Percentiles rank a stretch among this genome's conserved stretches.
Evolutionary conservation across 176 grass and related monocot genomes (phyloP).

Genomic region (Pontederia crassipes): DNA sequence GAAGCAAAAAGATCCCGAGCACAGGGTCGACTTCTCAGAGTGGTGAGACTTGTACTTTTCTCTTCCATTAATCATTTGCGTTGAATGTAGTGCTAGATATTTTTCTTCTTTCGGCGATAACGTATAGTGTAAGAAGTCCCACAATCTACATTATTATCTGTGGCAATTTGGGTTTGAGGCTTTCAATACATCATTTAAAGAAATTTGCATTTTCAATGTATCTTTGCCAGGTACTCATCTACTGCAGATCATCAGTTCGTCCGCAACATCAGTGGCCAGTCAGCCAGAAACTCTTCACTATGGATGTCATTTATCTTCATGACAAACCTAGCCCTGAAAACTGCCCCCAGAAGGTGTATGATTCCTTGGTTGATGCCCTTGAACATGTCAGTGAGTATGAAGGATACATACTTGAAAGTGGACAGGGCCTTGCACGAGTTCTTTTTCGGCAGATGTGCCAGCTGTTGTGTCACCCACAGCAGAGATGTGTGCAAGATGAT

Average conservation of each 20-base stretch:
- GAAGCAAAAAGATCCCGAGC: constrained; percentile 59
- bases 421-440: constrained; percentile 64
- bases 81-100: too few species aligned
- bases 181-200: too few species aligned
- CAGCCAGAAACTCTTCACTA: constrained; percentile 67
- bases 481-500: constrained; percentile 78
- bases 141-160: too few species aligned
- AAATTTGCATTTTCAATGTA: background rate
- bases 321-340: constrained; percentile 75
- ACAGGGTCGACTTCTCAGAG: constrained; percentile 65
- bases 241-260: constrained; percentile 70
- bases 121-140: too few species aligned
- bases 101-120: too few species aligned
- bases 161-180: too few species aligned
- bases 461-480: constrained; percentile 59
- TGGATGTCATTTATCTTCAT: constrained; percentile 83
- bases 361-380: constrained; percentile 60
- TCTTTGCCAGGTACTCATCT: constrained; percentile 63
- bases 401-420: constrained; percentile 83
- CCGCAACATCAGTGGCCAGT: constrained; percentile 75
- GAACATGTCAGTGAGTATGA: constrained; percentile 90
- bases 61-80: background rate
- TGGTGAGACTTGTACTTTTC: constrained; percentile 36
- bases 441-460: constrained; percentile 69
- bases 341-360: constrained; percentile 87